Evolutionary conservation across 2,329 filamentous ascomycete genomes (phyloP), one percentile per base, ranked within the genome.

Genomic region (Calonectria pseudoturangicola): DNA sequence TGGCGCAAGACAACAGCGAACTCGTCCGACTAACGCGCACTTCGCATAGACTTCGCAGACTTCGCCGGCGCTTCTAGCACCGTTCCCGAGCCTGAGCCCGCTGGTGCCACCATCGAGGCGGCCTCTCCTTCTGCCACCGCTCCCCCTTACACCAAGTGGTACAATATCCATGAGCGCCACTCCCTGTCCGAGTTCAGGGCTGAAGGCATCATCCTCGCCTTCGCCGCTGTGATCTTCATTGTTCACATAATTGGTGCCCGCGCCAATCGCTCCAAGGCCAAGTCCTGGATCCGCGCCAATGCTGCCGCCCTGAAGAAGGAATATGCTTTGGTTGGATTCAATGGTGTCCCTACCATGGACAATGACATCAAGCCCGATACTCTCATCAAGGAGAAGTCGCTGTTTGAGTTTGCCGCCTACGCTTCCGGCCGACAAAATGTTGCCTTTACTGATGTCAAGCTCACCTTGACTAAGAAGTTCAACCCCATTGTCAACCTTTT

Each of bases 81-180:
- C 70, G 84, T 87, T 28, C 89, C 89, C 70, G 85, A 90, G 73
- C 83, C 87, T 62, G 84, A 85, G 58, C 85, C 87, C 54, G 85
- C 85, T 71, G 85, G 87, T 72, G 85, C 88, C 75, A 84, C 88
- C 70, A 83, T 88, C 72, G 85, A 84, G 43, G 84, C 85, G 30
- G 83, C 86, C 50, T 84, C 85, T 62, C 88, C 89, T 73, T 87
- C 86, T 54, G 83, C 85, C 58, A 88, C 88, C 54, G 85, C 83
- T 51, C 86, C 88, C 30, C 94, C 94, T 16, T 98, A 93, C 85
- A 98, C 95, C 65, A 95, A 95, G 88, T 99, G 97, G 97, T 99
- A 98, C 87, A 95, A 95, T 70, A 88, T 98, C 74, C 97, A 98
- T 90, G 96, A 98, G 90, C 95, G 97, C 81, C 92, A 96, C 81